Evolutionary conservation across 768 basidiomycete species (phyloP).

Genomic region (Cubamyces lactineus): DNA sequence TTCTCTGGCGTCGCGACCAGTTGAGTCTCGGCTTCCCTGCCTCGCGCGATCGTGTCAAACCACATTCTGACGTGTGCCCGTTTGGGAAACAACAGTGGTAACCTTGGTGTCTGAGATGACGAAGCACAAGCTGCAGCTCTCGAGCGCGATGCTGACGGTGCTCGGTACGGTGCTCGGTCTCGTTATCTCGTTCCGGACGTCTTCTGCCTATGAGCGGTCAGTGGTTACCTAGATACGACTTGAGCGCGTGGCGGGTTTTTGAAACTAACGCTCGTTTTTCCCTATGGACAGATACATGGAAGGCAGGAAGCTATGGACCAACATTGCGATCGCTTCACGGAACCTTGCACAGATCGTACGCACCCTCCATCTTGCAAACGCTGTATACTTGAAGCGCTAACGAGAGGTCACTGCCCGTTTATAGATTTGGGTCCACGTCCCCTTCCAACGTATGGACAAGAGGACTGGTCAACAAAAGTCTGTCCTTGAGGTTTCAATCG

Average conservation of each 20-base stretch:
- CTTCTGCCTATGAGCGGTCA: constrained; percentile 69
- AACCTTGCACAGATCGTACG: constrained; percentile 62
- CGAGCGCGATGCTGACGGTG: constrained; percentile 63
- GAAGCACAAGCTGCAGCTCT: constrained; percentile 49
- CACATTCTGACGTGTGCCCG: background rate
- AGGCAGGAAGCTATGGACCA: constrained; percentile 73
- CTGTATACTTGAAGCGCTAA: background rate
- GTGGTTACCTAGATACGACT: constrained; percentile 17
- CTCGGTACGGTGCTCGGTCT: constrained; percentile 75
- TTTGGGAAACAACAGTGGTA: constrained; percentile 50
- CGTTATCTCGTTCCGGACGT: constrained; percentile 73
- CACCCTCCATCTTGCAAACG: background rate
- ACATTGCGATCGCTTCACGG: constrained; percentile 56
- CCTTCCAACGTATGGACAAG: constrained; percentile 45
- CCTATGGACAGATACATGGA: constrained; percentile 53
- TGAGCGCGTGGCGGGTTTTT: background rate
- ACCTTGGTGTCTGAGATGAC: constrained; percentile 55
- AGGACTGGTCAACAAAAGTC: constrained; percentile 36
- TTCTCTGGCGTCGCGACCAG: constrained; percentile 63
- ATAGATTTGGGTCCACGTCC: constrained; percentile 62
- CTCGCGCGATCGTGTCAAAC: constrained; percentile 4
- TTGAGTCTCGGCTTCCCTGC: constrained; percentile 42
- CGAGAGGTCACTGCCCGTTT: background rate
- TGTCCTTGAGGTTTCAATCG: constrained; percentile 54
- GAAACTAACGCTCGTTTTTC: too few relatives aligned